A percentile compares a stretch with the other conserved stretches of the same genome.
Evolutionary conservation across 2,329 filamentous ascomycete species (phyloP).

Genomic region (Alternaria sp.): DNA sequence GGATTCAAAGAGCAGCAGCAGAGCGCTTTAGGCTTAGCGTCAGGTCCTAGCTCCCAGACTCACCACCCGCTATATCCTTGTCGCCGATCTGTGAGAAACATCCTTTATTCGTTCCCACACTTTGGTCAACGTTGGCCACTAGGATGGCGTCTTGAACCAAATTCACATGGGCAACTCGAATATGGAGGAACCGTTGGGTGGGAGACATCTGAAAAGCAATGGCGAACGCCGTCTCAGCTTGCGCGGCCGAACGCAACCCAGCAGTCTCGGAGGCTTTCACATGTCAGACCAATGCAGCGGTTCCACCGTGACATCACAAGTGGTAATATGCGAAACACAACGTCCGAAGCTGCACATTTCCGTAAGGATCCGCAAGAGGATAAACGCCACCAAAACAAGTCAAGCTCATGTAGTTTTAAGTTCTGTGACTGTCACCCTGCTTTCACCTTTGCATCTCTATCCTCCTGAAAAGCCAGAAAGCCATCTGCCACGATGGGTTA

Average conservation of each 20-base stretch:
- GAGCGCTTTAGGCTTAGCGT: slow-evolving; percentile 16
- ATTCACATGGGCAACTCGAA: not conserved
- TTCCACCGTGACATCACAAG: slow-evolving; percentile 35
- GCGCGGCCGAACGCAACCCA: not conserved
- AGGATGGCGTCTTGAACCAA: not conserved
- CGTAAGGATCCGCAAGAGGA: slow-evolving; percentile 5
- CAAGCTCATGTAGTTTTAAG: not conserved
- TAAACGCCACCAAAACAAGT: not conserved
- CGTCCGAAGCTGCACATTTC: slow-evolving; percentile 20
- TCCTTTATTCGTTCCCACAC: not conserved
- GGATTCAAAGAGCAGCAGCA: slow-evolving; percentile 14
- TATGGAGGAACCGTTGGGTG: not conserved
- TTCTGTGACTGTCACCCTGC: not conserved
- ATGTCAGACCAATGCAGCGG: slow-evolving; percentile 22
- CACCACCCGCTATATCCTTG: slow-evolving; percentile 15
- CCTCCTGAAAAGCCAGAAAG: not conserved
- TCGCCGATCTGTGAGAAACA: slow-evolving; percentile 8
- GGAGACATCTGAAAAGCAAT: not conserved
- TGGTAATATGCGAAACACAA: slow-evolving; percentile 21
- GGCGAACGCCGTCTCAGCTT: not conserved
- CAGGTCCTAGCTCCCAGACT: slow-evolving; percentile 17
- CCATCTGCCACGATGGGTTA: slow-evolving; percentile 29
- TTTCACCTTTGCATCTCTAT: not conserved
- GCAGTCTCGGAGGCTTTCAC: slow-evolving; percentile 25
- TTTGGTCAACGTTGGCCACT: not conserved